Percentiles rank a stretch among this genome's conserved stretches.
Conservation (phyloP, 805 yeast species). For the Candida awuae region DNA sequence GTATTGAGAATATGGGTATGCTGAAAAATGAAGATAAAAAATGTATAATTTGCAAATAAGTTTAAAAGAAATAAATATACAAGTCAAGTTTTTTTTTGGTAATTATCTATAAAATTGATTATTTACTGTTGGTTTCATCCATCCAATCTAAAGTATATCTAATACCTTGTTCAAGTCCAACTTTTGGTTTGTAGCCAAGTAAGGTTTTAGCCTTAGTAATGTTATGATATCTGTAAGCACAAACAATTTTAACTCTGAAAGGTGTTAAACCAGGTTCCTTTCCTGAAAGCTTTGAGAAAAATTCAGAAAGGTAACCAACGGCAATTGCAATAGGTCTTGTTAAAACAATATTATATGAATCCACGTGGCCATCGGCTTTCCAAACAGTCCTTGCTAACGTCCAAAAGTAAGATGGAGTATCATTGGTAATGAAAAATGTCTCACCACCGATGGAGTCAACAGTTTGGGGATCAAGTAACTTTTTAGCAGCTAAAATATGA, state of each 20-base stretch:
- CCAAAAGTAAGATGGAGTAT: constrained; percentile 94
- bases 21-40: constrained; percentile 16
- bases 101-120: background rate
- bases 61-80: background rate
- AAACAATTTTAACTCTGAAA: constrained; percentile 84
- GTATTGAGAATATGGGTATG: constrained; percentile 44
- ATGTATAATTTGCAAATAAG: constrained; percentile 36
- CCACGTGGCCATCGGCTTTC: constrained; percentile 91
- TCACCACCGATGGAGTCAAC: constrained; percentile 64
- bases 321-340: constrained; percentile 68
- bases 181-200: constrained; percentile 75
- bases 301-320: constrained; percentile 75
- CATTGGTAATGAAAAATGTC: constrained; percentile 85
- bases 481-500: constrained; percentile 86
- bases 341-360: constrained; percentile 58
- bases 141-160: constrained; percentile 77
- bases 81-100: too few relatives aligned
- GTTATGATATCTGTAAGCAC: constrained; percentile 91
- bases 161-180: constrained; percentile 73
- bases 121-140: constrained; percentile 47
- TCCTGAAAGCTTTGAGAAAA: constrained; percentile 58
- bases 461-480: constrained; percentile 43
- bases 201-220: constrained; percentile 75
- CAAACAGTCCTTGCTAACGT: constrained; percentile 93
- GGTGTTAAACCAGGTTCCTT: constrained; percentile 94